A percentile compares a stretch with the other conserved stretches of the same genome.
Conservation (phyloP, 2,329 filamentous ascomycete genomes). For the Alternaria hordeiaustralica region DNA sequence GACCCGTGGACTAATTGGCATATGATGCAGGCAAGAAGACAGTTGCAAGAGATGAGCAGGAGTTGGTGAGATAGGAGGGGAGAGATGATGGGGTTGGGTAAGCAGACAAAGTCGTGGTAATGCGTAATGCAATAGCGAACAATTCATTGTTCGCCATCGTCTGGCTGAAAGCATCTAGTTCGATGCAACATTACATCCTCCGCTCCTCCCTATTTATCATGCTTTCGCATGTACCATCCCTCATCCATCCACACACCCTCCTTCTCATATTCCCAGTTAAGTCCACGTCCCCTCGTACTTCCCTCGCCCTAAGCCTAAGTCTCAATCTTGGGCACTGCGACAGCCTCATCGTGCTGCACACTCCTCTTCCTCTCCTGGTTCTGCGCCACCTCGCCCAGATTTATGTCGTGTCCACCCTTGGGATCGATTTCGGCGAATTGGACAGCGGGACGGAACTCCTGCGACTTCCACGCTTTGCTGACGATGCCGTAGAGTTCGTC, state of each 20-base stretch:
- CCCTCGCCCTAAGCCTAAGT: background rate
- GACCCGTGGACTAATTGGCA: background rate
- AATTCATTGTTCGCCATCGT: background rate
- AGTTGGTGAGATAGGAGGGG: background rate
- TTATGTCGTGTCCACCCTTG: constrained; percentile 19
- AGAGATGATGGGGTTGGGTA: background rate
- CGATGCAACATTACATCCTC: background rate
- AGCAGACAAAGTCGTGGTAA: background rate
- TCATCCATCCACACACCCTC: background rate
- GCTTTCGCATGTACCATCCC: background rate
- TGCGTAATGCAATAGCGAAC: background rate
- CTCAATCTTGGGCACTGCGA: background rate
- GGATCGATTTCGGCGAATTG: constrained; percentile 42
- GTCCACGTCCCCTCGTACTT: background rate
- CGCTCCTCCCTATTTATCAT: background rate
- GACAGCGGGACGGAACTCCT: constrained; percentile 63
- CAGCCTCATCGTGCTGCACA: constrained; percentile 33
- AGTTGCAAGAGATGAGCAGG: background rate
- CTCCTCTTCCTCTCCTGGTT: constrained; percentile 45
- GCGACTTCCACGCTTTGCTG: constrained; percentile 73
- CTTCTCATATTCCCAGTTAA: background rate
- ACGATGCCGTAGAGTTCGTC: constrained; percentile 80
- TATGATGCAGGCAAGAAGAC: background rate
- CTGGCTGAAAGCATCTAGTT: background rate
- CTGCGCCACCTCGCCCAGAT: constrained; percentile 37